Evolutionary conservation across 352 stramenopile species (phyloP), one percentile per base, ranked within the genome.

Genomic region (Globisporangium apiculatum): DNA sequence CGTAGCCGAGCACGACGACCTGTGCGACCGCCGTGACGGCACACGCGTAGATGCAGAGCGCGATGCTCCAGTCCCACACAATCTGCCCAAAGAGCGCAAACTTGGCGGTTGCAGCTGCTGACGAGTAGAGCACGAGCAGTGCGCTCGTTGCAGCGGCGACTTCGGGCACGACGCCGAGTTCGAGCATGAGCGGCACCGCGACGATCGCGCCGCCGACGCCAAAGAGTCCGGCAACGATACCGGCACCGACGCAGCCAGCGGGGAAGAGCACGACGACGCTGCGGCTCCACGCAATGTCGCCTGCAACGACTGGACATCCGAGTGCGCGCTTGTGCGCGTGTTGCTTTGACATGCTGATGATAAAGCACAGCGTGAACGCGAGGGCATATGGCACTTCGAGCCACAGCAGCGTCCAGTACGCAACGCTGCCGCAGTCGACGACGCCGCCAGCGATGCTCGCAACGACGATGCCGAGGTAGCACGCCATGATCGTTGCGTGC

Each of bases 121-220:
- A 73, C 7, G 72, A 77, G 51, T 82, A 89, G 51, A 89, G 53
- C 58, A 86, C 72, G 53, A 87, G 73, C 36, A 82, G 48, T 18
- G 76, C 71, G 18, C 56, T 81, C 5, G 65, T 84, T 8, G 75
- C 68, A 5, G 69, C 73, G 3, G 68, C 71, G 14, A 88, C 78
- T 48, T 83, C 71, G 1, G 78, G 75, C 6, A 82, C 50, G 38
- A 88, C 71, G 10, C 73, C 75, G 60, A 82, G 58, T 53, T 86
- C 75, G 17, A 89, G 69, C 70, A 86, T 73, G 24, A 89, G 61
- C 4, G 76, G 78, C 1, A 76, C 74, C 7, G 74, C 78, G 58
- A 89, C 71, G 61, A 84, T 73, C 35, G 67, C 74, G n/a, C 69
- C 76, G 37, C 76, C 76, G 38, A 86, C 70, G 58, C 72, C 76